Evolutionary conservation across 1,139 yeast genomes (phyloP).

Genomic region (Pichia kudriavzevii): DNA sequence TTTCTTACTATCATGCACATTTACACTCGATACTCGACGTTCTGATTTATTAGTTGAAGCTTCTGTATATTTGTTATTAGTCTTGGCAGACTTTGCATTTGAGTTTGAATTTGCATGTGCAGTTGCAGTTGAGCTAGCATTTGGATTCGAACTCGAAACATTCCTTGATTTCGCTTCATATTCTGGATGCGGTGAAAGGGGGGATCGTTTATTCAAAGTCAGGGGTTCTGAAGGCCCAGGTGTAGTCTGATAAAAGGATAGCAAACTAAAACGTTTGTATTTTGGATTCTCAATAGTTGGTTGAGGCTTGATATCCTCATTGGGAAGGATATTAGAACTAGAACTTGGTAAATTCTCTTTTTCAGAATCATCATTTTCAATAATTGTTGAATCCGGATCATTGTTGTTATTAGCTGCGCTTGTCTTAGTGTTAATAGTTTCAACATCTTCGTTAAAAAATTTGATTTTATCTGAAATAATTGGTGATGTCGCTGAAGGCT

Average conservation of each 20-base stretch:
- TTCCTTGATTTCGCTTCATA: slow-evolving; percentile 2
- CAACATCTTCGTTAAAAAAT: no score
- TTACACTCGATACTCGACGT: slow-evolving; percentile 13
- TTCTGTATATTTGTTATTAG: no score
- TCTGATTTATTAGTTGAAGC: no score
- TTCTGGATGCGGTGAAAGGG: slow-evolving; percentile 3
- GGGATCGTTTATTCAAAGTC: no score
- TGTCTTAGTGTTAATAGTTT: slow-evolving; percentile 16
- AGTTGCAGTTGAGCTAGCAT: no score
- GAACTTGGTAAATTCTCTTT: slow-evolving; percentile 4
- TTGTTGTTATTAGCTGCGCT: neutral
- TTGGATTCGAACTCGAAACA: no score
- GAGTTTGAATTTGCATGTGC: no score
- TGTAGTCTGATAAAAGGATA: slow-evolving; percentile 38
- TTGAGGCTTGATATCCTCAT: neutral
- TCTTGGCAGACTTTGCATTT: no score
- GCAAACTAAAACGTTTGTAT: slow-evolving; percentile 40
- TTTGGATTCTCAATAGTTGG: slow-evolving; percentile 10
- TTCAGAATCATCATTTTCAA: slow-evolving; percentile 8
- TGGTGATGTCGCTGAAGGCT: no score
- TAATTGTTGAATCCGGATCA: slow-evolving; percentile 20
- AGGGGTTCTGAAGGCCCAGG: no score
- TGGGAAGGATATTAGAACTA: neutral
- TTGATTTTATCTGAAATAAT: no score
- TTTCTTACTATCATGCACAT: slow-evolving; percentile 8